Base-by-base conservation (phyloP, 2,329 filamentous ascomycete species). In the Akanthomyces lecanii region DNA sequence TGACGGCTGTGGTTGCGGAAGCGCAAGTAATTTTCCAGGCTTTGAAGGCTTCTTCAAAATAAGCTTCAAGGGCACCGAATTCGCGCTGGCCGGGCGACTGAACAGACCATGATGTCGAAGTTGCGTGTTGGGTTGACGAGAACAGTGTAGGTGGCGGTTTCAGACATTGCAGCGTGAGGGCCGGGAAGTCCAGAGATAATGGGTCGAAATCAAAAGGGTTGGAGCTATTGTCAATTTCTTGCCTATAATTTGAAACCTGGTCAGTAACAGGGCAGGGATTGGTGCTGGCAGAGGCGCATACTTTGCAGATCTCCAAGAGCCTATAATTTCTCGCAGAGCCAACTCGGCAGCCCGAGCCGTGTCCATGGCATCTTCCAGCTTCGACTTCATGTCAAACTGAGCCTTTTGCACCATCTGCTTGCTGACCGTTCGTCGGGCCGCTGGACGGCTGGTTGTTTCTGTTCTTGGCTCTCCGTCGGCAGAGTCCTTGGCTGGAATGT, bases 321-420 rank as follows among this genome's bases (percentile, higher is more conserved):
- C 87, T 61, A 97, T 77, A 51, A 97, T 80, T 77, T 97, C 94
- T 66, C 90, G 82, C 68, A 97, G 76, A 7, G 94, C 92, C 72
- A 97, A 77, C 76, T 97, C 92, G 25, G 93, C 87, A 5, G 93
- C 93, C 66, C 86, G 85, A 23, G 89, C 89, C n/a, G 86, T 92
- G 72, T 97, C 93, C 68, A 85, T 76, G 44, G 90, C 89, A 69
- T 92, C 90, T 52, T 83, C 79, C 67, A 86, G 72, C 75, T 86
- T 82, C 72, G 87, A 82, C 71, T 82, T 86, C 70, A 81, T 81
- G 69, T 89, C 90, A 66, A 87, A 80, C 65, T 86, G 88, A 14
- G 78, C 79, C 77, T 84, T 90, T 69, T 84, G 82, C 28, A 79
- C 73, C 50, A 78, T 75, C 66, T 84, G 82, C 65, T 80, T 80